Percentiles rank a stretch among this genome's conserved stretches.
phyloP scores from a whole-genome alignment of 2,329 filamentous ascomycete genomes.

The Niveomyces coronatus region DNA sequence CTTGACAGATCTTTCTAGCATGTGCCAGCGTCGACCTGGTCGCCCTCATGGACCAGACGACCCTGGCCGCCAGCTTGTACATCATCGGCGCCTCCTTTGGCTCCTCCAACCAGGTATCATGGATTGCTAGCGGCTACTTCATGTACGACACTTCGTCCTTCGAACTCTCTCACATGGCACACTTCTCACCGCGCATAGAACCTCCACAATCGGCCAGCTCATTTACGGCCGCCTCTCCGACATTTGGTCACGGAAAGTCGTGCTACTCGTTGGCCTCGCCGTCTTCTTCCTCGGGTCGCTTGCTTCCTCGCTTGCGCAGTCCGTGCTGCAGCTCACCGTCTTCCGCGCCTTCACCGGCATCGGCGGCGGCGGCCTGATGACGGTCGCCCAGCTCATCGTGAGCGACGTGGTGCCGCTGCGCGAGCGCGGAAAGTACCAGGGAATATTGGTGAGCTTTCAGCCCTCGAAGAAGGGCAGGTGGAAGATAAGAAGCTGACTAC shows the following conservation, averaged over 20 bases:
- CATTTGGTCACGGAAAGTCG: slow-evolving; percentile 35
- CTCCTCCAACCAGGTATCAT: slow-evolving; percentile 39
- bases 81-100: slow-evolving; percentile 41
- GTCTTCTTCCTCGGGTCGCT: slow-evolving; percentile 35
- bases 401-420: slow-evolving; percentile 61
- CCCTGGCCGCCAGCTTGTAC: slow-evolving; percentile 42
- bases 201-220: slow-evolving; percentile 36
- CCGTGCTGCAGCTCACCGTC: slow-evolving; percentile 28
- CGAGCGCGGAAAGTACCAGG: slow-evolving; percentile 64
- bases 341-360: slow-evolving; percentile 38
- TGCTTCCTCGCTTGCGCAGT: slow-evolving; percentile 30
- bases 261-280: slow-evolving; percentile 26
- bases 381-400: slow-evolving; percentile 58
- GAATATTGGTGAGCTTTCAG: slow-evolving; percentile 30
- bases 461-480: neutral
- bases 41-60: slow-evolving; percentile 48
- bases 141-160: slow-evolving; percentile 27
- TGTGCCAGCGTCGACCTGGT: slow-evolving; percentile 45
- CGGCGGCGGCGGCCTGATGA: slow-evolving; percentile 62
- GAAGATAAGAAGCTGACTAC: neutral
- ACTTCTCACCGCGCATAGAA: slow-evolving; percentile 18
- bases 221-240: slow-evolving; percentile 35
- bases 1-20: slow-evolving; percentile 45
- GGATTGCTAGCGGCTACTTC: slow-evolving; percentile 47
- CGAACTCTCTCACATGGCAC: neutral